These are phyloP conservation scores for Phytophthora litchii DNA, from an alignment of 352 stramenopile species.

Conservation along the genomic window DNA sequence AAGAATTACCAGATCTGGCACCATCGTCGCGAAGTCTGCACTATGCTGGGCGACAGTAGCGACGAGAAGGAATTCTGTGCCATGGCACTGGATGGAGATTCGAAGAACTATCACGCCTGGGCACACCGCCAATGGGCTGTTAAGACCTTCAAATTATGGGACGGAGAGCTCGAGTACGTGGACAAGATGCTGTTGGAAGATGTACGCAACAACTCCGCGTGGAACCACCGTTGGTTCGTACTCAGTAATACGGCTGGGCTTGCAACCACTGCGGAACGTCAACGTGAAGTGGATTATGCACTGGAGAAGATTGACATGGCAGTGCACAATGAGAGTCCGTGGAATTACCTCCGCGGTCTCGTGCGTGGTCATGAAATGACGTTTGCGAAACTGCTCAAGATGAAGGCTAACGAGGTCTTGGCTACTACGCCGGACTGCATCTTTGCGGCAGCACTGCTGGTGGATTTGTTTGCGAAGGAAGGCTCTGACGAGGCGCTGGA, in stretches of 20 bases:
- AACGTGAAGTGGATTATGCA: slow-evolving; percentile 78
- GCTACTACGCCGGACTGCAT: slow-evolving; percentile 56
- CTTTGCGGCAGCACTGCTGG: slow-evolving; percentile 71
- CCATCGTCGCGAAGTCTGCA: slow-evolving; percentile 95
- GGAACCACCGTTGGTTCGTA: slow-evolving; percentile 91
- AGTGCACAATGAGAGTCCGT: slow-evolving; percentile 92
- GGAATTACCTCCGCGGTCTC: slow-evolving; percentile 90
- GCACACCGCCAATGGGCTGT: slow-evolving; percentile 96
- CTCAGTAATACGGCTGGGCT: slow-evolving; percentile 61
- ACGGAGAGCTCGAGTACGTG: slow-evolving; percentile 92
- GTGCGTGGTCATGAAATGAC: slow-evolving; percentile 53
- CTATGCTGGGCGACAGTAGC: slow-evolving; percentile 76
- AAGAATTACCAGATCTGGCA: slow-evolving; percentile 99
- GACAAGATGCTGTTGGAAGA: slow-evolving; percentile 91
- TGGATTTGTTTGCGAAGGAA: slow-evolving; percentile 74
- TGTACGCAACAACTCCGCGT: slow-evolving; percentile 97
- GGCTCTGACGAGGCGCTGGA: slow-evolving; percentile 44
- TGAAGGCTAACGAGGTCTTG: slow-evolving; percentile 50
- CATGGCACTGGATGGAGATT: slow-evolving; percentile 93
- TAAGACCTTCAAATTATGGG: slow-evolving; percentile 88
- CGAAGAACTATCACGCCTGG: slow-evolving; percentile 99
- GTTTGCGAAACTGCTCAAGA: slow-evolving; percentile 48
- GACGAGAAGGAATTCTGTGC: slow-evolving; percentile 93
- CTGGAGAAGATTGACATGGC: slow-evolving; percentile 69
- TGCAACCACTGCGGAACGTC: slow-evolving; percentile 34